Evolutionary conservation across 1,139 yeast genomes (phyloP).

Genomic region (Protomyces pachydermus): DNA sequence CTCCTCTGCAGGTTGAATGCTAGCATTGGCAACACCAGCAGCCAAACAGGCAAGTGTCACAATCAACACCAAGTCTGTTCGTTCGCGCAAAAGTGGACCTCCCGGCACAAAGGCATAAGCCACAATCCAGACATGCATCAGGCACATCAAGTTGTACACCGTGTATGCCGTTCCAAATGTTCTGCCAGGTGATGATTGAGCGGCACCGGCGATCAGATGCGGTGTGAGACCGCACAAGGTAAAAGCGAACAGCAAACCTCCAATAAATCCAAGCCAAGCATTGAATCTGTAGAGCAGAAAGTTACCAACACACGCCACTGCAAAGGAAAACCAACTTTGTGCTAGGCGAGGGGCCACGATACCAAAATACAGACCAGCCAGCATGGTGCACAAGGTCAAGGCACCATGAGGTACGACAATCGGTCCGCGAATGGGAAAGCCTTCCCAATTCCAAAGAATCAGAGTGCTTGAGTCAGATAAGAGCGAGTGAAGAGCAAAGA

Average conservation of each 20-base stretch:
- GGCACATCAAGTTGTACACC: slow-evolving; percentile 52
- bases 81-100: slow-evolving; percentile 79
- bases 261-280: slow-evolving; percentile 81
- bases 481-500: slow-evolving; percentile 69
- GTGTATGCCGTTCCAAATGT: slow-evolving; percentile 55
- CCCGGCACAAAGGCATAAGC: slow-evolving; percentile 98
- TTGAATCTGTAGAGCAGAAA: slow-evolving; percentile 48
- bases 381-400: slow-evolving; percentile 53
- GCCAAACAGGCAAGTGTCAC: slow-evolving; percentile 49
- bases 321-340: slow-evolving; percentile 35
- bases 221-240: slow-evolving; percentile 45
- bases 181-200: slow-evolving; percentile 54
- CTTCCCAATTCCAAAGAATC: slow-evolving; percentile 91
- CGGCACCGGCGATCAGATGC: slow-evolving; percentile 29
- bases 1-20: slow-evolving; percentile 11
- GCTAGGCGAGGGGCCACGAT: slow-evolving; percentile 33
- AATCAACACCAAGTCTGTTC: slow-evolving; percentile 68
- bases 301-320: slow-evolving; percentile 51
- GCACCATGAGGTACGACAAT: slow-evolving; percentile 85
- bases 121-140: slow-evolving; percentile 93
- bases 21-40: slow-evolving; percentile 37
- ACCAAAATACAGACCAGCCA: slow-evolving; percentile 54
- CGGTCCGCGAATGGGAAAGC: slow-evolving; percentile 83
- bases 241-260: slow-evolving; percentile 62
- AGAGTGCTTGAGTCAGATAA: slow-evolving; percentile 79